Base-by-base conservation (phyloP, 179 eudicot species). In the Dionaea muscipula region DNA sequence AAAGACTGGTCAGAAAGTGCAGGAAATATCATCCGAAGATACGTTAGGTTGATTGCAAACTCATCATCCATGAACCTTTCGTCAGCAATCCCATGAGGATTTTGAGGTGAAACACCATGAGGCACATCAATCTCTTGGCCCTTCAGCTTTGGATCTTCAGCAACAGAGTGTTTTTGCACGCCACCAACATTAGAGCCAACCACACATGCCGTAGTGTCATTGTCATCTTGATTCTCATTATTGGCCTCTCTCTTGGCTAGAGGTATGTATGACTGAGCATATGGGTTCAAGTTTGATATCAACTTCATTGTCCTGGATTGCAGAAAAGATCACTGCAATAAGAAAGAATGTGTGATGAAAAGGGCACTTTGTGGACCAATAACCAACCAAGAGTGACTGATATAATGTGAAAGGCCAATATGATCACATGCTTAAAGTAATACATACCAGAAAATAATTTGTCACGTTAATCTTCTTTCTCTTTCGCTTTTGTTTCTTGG, bases 21-120 rank as follows among this genome's bases (percentile, higher is more conserved):
- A 69, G 97, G 94, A 69, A 76, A 90, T 23, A 56, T 57, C 94
- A 84, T 80, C 76, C 80, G 83, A 56, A 90, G 90, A 75, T 74
- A 86, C 41, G 79, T 80, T 66, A 90, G 60, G 63, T 84, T 87
- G 84, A 86, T 81, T 63, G 77, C 84, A 66, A 55, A 67, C 33
- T 60, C 55, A 11, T 83, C 94, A 57, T 72, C 82, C 47, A 55
- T 13, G 23, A 50, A 25, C 18, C 72, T 69, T 55, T 61, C 64
- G 26, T 71, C 73, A 19, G 65, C 55, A 41, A 47, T 54, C 12
- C 70, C 77, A 47, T 53, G 53, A 33, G 62, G 46, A 51, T 55
- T 25, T 26, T 49, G 75, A 24, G 82, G 73, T 16, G 72, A 59
- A 38, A 76, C 64, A 59, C 68, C 77, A 64, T 55, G 55, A 41